Percentiles rank a stretch among this genome's conserved stretches.
Conservation (phyloP, 768 basidiomycete genomes). For the Lepiota venenata region DNA sequence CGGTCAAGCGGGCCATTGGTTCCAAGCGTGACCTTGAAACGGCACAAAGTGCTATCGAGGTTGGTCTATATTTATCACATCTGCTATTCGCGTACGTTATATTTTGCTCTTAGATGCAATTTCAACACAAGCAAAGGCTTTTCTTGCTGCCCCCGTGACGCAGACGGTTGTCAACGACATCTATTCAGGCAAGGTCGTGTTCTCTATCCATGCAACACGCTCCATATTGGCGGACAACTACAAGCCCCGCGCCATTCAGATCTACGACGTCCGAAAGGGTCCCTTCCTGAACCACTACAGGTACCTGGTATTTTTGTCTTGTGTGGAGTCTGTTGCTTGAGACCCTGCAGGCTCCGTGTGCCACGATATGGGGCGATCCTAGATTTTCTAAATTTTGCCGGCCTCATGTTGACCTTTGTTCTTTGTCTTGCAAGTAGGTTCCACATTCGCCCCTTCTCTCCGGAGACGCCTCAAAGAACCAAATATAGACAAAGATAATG, state of each 20-base stretch:
- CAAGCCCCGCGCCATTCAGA: conserved; percentile 69
- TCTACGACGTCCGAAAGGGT: conserved; percentile 63
- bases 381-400: conserved; percentile 74
- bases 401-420: conserved; percentile 66
- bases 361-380: conserved; percentile 76
- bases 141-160: conserved; percentile 78
- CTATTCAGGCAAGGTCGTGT: conserved; percentile 75
- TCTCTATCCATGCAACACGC: conserved; percentile 55
- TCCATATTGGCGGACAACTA: conserved; percentile 91
- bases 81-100: not conserved
- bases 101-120: conserved; percentile 65
- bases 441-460: not conserved
- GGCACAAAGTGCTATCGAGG: conserved; percentile 84
- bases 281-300: conserved; percentile 86
- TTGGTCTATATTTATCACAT: conserved; percentile 29
- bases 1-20: conserved; percentile 57
- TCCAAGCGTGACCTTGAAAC: conserved; percentile 60
- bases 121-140: conserved; percentile 77
- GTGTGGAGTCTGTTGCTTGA: conserved; percentile 1
- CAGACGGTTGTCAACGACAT: conserved; percentile 89
- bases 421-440: conserved; percentile 71
- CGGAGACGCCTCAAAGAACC: not conserved
- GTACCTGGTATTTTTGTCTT: conserved; percentile 23
- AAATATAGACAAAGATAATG: conserved; percentile 51
- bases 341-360: conserved; percentile 61